phyloP scores from a whole-genome alignment of 2,329 filamentous ascomycete species.

The Ceratocystis albifundus region DNA sequence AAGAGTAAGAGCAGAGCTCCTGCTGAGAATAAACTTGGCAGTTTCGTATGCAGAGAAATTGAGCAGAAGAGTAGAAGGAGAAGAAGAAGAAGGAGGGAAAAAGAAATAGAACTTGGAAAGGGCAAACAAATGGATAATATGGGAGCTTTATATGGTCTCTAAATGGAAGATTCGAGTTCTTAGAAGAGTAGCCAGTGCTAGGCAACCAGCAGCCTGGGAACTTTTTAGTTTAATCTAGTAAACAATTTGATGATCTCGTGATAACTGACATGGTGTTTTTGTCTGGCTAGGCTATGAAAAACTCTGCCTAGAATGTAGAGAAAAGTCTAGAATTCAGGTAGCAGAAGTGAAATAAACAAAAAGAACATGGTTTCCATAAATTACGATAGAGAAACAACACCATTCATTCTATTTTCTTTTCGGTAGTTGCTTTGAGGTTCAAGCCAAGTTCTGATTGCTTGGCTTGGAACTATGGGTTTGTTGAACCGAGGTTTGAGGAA shows the following conservation, averaged over 20 bases:
- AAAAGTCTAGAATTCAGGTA: background rate
- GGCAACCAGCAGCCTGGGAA: background rate
- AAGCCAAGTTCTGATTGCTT: background rate
- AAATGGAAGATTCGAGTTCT: background rate
- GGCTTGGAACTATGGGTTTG: background rate
- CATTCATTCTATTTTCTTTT: background rate
- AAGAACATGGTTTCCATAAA: too few species aligned
- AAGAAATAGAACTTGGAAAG: slow-evolving; percentile 12
- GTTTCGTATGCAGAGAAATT: background rate
- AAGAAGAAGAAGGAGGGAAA: slow-evolving; percentile 14
- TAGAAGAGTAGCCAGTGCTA: background rate
- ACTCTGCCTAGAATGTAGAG: background rate
- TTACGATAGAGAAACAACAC: too few species aligned
- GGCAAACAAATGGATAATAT: slow-evolving; percentile 14
- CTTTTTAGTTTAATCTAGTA: background rate
- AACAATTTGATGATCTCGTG: background rate
- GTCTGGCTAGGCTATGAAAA: background rate
- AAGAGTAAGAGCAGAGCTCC: background rate
- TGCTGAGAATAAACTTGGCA: slow-evolving; percentile 11
- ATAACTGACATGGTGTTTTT: slow-evolving; percentile 1
- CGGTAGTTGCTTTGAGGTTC: background rate
- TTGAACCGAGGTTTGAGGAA: background rate
- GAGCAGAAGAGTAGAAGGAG: slow-evolving; percentile 21
- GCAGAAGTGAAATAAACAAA: background rate
- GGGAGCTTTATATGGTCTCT: background rate